These are phyloP conservation scores for Eucalyptus decipiens DNA, from an alignment of 345 rosid species.

Conservation along the genomic window DNA sequence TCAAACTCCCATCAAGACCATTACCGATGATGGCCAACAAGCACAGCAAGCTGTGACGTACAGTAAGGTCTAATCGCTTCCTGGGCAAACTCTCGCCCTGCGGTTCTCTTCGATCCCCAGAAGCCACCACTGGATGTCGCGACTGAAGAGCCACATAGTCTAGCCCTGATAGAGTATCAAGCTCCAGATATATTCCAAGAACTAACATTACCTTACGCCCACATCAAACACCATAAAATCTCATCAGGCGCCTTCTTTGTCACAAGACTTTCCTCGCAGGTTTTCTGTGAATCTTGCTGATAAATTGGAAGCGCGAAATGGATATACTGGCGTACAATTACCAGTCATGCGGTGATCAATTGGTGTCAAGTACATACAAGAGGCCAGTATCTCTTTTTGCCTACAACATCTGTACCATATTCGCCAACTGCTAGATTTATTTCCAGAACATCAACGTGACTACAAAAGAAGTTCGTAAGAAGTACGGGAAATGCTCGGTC, in stretches of 20 bases:
- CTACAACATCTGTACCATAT: rapidly evolving
- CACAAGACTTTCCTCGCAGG: rapidly evolving
- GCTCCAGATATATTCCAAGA: not conserved
- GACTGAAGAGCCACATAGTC: not conserved
- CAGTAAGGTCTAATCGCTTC: not conserved
- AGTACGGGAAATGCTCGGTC: rapidly evolving
- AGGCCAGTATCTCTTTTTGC: rapidly evolving
- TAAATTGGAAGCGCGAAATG: rapidly evolving
- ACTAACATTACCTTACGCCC: rapidly evolving
- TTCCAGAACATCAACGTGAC: rapidly evolving
- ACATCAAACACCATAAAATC: not conserved
- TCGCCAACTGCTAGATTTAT: not conserved
- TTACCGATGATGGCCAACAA: not conserved
- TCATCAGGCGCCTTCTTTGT: not conserved
- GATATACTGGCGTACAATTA: rapidly evolving
- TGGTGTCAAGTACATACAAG: rapidly evolving
- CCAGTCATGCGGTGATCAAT: too few relatives aligned
- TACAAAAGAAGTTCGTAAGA: rapidly evolving
- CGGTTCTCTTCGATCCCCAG: not conserved
- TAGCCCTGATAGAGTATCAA: not conserved
- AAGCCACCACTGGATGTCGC: rapidly evolving
- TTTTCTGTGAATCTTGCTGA: too few relatives aligned
- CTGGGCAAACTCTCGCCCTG: not conserved
- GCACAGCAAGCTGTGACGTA: not conserved
- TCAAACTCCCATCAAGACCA: not conserved